Base-by-base conservation (phyloP, 2,329 filamentous ascomycete genomes). In the Fusarium proliferatum region DNA sequence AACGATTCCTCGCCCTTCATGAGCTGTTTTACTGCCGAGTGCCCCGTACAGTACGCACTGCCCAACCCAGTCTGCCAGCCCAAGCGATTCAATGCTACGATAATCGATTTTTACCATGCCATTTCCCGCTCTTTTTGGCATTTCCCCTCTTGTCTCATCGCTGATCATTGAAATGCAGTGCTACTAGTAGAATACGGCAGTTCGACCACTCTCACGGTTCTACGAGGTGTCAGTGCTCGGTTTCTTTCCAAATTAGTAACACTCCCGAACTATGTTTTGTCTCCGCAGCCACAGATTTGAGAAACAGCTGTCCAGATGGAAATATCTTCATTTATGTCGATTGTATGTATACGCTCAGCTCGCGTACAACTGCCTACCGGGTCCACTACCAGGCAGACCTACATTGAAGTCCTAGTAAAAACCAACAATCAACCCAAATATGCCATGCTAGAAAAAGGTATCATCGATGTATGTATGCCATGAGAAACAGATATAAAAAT, bases 401-500 rank as follows among this genome's bases (percentile, higher is more conserved):
- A 61, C 34, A 70, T 41, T 34, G 61, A 39, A 57, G 55, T 30
- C 36, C 26, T 13, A 70, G 30, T 49, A 62, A 63, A 60, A 34
- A 59, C 28, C 64, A 69, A 72, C 56, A 69, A 62, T 52, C 63
- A 39, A 52, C 48, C 67, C 48, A 66, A 66, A 57, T 58, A 73
- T 73, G 55, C 64, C 49, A 61, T 61, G 64, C 64, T 38, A 62
- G 45, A 61, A 75, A 72, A 73, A 77, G 74, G 75, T 77, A 77
- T 77, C 74, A 68, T 77, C 62, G 38, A 60, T 61, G 61, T 76
- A 66, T 74, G 53, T 75, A 65, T 74, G 75, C 72, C 72, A 69
- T 75, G 41, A 64, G 59, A 64, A 63, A 59, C 45, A 57, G 30
- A 71, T 59, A 52, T 43, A 65, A 59, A 64, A 66, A 65, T 49